Conservation (phyloP, 192 early-diverging fungal species). For the Rhizophagus clarus region DNA sequence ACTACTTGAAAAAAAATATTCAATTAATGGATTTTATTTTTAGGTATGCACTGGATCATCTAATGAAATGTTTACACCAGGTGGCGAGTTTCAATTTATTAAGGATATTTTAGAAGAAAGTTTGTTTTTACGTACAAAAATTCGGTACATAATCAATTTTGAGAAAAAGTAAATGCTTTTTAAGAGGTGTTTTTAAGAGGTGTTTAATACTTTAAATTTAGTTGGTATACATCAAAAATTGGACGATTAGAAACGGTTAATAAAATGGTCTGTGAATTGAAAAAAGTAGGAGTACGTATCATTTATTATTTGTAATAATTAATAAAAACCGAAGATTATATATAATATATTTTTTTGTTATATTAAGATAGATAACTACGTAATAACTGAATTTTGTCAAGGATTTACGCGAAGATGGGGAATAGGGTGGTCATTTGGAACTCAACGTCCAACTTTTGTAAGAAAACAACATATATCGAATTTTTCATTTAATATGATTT, state of each 20-base stretch:
- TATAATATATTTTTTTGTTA: neutral
- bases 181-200: no score
- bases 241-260: slow-evolving; percentile 62
- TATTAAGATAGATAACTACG: slow-evolving; percentile 52
- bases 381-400: slow-evolving; percentile 57
- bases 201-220: slow-evolving; percentile 1
- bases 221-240: slow-evolving; percentile 84
- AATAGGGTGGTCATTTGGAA: slow-evolving; percentile 58
- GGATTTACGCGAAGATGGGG: slow-evolving; percentile 57
- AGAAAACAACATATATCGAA: neutral
- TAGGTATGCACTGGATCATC: slow-evolving; percentile 60
- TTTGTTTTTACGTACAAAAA: slow-evolving; percentile 33
- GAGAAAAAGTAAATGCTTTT: no score
- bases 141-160: slow-evolving; percentile 34
- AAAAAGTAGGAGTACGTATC: slow-evolving; percentile 41
- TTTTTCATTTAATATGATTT: neutral
- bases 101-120: slow-evolving; percentile 72
- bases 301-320: neutral
- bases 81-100: slow-evolving; percentile 81
- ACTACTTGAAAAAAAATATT: neutral
- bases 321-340: neutral
- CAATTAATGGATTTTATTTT: neutral
- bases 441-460: slow-evolving; percentile 42
- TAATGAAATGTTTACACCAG: slow-evolving; percentile 77
- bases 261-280: slow-evolving; percentile 44